Conservation (phyloP, 2,329 filamentous ascomycete species). For the Penicillium corylophilum region DNA sequence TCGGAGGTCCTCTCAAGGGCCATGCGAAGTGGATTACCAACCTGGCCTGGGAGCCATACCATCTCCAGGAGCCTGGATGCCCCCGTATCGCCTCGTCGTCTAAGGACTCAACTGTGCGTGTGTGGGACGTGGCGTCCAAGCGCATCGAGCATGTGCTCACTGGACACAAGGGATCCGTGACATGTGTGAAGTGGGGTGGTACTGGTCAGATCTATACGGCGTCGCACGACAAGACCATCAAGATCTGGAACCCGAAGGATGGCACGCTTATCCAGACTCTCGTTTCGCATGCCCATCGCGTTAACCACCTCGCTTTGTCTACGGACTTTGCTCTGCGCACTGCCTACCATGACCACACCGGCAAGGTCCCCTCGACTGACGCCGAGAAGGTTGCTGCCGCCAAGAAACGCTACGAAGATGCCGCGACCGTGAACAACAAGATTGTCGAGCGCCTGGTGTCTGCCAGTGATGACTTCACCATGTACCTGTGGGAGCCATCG, state of each 20-base stretch:
- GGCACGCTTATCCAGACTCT: conserved; percentile 80
- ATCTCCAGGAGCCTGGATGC: conserved; percentile 71
- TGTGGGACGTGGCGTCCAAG: conserved; percentile 81
- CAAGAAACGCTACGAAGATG: conserved; percentile 79
- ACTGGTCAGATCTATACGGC: conserved; percentile 77
- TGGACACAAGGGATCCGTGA: conserved; percentile 85
- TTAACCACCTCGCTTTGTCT: conserved; percentile 91
- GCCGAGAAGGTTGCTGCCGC: conserved; percentile 74
- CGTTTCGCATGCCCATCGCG: conserved; percentile 83
- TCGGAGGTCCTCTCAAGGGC: conserved; percentile 73
- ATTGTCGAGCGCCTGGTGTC: conserved; percentile 83
- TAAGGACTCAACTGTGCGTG: conserved; percentile 82
- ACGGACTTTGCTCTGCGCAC: conserved; percentile 89
- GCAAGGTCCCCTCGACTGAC: conserved; percentile 65
- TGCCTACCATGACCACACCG: conserved; percentile 79
- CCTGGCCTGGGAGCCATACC: conserved; percentile 90
- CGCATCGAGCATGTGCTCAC: conserved; percentile 78
- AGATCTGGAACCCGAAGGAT: conserved; percentile 79
- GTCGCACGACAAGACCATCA: conserved; percentile 89
- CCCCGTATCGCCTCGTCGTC: conserved; percentile 81
- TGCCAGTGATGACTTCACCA: conserved; percentile 91
- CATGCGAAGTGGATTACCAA: conserved; percentile 88
- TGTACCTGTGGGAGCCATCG: conserved; percentile 90
- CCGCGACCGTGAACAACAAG: conserved; percentile 71
- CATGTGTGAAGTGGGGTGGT: conserved; percentile 94